Evolutionary conservation across 2,329 filamentous ascomycete species (phyloP).

Genomic region (Fusarium austroafricanum): DNA sequence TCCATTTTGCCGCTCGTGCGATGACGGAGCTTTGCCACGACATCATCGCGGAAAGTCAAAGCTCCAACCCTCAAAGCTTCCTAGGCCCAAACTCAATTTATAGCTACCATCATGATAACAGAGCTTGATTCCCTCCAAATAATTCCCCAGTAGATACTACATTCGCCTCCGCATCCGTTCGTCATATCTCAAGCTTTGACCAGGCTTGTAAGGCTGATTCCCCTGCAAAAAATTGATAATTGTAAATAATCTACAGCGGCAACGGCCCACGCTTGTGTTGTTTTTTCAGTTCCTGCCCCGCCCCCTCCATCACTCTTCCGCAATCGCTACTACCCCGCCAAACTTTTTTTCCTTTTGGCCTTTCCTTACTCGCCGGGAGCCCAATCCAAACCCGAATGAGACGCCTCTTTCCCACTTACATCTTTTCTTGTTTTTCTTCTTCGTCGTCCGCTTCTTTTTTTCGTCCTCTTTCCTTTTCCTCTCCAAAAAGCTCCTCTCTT

Average conservation of each 20-base stretch:
- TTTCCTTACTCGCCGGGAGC: slow-evolving; percentile 33
- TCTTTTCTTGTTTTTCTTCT: slow-evolving; percentile 13
- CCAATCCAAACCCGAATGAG: slow-evolving; percentile 31
- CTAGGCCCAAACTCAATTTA: slow-evolving; percentile 8
- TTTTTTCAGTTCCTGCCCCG: slow-evolving; percentile 37
- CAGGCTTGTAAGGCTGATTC: slow-evolving; percentile 30
- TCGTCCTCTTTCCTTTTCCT: neutral
- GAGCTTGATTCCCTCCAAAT: slow-evolving; percentile 1
- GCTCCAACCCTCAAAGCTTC: neutral
- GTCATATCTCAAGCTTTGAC: slow-evolving; percentile 31
- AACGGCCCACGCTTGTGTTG: slow-evolving; percentile 17
- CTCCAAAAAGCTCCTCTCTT: slow-evolving; percentile 19
- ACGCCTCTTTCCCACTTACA: slow-evolving; percentile 30
- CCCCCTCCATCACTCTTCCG: slow-evolving; percentile 38
- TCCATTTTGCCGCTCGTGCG: slow-evolving; percentile 9
- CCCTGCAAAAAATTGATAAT: slow-evolving; percentile 34
- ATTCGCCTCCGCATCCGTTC: slow-evolving; percentile 20
- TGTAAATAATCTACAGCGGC: neutral
- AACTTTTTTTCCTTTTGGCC: slow-evolving; percentile 44
- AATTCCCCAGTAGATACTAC: neutral
- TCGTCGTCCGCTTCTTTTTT: slow-evolving; percentile 9
- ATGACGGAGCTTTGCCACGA: slow-evolving; percentile 21
- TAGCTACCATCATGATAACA: slow-evolving; percentile 4
- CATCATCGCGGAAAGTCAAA: slow-evolving; percentile 14
- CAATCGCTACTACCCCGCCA: slow-evolving; percentile 46